A percentile compares a stretch with the other conserved stretches of the same genome.
Conservation (phyloP, 2,329 filamentous ascomycete genomes). For the Tolypocladium amazonense region DNA sequence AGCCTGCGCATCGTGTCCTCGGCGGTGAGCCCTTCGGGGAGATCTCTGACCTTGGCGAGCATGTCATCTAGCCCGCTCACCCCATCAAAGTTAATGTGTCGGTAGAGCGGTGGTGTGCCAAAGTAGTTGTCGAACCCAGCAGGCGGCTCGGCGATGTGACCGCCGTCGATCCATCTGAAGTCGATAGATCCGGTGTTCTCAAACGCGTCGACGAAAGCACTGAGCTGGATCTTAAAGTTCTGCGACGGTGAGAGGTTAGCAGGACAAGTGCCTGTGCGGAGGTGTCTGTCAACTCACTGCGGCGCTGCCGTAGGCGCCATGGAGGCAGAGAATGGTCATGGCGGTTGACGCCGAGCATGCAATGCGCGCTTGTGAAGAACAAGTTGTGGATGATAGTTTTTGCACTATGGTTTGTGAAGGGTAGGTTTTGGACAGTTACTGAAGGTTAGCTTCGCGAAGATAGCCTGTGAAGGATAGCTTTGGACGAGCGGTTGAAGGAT, state of each 20-base stretch:
- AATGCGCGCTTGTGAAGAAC: background rate
- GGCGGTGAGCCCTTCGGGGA: constrained; percentile 38
- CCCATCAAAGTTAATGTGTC: constrained; percentile 40
- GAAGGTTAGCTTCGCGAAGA: too few relatives aligned
- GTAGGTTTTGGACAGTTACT: too few relatives aligned
- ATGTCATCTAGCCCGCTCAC: constrained; percentile 32
- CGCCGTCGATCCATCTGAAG: constrained; percentile 42
- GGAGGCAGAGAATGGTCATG: constrained; percentile 48
- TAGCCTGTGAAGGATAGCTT: too few relatives aligned
- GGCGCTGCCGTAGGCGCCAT: constrained; percentile 47
- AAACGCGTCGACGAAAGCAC: constrained; percentile 14
- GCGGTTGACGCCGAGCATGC: background rate
- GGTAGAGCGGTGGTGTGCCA: constrained; percentile 42
- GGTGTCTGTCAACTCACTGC: constrained; percentile 25
- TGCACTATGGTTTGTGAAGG: too few relatives aligned
- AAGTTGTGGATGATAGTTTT: background rate
- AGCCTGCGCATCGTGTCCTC: constrained; percentile 47
- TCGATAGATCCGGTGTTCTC: constrained; percentile 6
- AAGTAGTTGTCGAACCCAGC: constrained; percentile 47
- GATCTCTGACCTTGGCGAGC: constrained; percentile 40
- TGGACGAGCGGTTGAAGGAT: too few relatives aligned
- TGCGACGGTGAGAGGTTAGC: constrained; percentile 11
- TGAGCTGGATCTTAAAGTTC: constrained; percentile 47
- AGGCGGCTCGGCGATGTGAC: constrained; percentile 37
- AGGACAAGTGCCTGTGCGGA: background rate